Conservation (phyloP, 371 early-diverging fungal genomes). For the Rhizopus microsporus region DNA sequence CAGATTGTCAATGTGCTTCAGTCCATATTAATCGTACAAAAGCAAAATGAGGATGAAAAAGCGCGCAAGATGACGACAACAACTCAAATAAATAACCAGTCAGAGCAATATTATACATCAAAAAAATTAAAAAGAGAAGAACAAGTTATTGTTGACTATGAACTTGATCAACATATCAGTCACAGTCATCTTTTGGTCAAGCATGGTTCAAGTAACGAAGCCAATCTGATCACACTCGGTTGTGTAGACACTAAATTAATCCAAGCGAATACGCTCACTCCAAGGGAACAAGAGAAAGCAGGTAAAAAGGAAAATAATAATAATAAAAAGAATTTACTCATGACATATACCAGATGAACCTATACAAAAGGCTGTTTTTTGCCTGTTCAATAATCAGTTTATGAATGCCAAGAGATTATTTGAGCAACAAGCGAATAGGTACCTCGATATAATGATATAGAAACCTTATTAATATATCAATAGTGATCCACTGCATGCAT, state of each 20-base stretch:
- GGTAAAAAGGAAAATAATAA: conserved; percentile 26
- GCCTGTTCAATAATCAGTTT: conserved; percentile 45
- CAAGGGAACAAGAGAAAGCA: conserved; percentile 54
- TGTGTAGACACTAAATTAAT: conserved; percentile 12
- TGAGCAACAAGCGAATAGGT: conserved; percentile 35
- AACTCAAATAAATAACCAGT: not conserved
- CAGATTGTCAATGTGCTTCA: not conserved
- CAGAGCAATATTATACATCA: not conserved
- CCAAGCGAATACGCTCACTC: conserved; percentile 42
- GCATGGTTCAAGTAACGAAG: not conserved
- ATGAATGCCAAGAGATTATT: conserved; percentile 47
- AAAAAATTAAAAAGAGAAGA: conserved; percentile 5
- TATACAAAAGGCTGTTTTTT: conserved; percentile 26
- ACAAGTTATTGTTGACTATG: not conserved
- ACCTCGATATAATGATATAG: not conserved
- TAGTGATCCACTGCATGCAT: conserved; percentile 49
- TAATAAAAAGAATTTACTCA: not conserved
- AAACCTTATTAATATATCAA: not conserved
- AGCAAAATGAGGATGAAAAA: not conserved
- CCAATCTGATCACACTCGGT: conserved; percentile 18
- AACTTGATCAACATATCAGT: conserved; percentile 4
- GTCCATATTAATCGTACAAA: not conserved
- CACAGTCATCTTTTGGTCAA: too few species aligned
- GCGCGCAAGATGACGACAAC: not conserved
- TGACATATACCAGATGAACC: conserved; percentile 24